phyloP scores from a whole-genome alignment of 73 alveolate species.

The Tetrahymena thermophila region DNA sequence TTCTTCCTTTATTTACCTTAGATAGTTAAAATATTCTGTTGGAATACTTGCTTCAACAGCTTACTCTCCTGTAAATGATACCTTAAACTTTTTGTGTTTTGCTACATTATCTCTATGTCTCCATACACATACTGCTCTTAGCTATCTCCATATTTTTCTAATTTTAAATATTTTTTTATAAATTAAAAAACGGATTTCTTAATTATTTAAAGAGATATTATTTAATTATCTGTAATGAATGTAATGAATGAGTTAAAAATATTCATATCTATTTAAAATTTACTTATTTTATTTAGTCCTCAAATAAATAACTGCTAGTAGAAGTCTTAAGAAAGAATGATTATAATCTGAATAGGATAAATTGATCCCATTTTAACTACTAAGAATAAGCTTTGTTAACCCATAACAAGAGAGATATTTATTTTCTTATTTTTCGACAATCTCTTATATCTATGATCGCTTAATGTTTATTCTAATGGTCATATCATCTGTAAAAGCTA shows the following conservation, averaged over 20 bases:
- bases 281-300: neutral
- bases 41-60: neutral
- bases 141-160: neutral
- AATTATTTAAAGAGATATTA: too few species aligned
- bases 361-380: neutral
- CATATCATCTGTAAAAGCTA: neutral
- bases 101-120: neutral
- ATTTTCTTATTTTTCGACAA: neutral
- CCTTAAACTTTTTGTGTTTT: neutral
- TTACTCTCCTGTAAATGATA: neutral
- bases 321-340: neutral
- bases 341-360: neutral
- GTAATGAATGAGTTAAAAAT: neutral
- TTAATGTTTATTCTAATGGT: neutral
- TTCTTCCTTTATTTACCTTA: neutral
- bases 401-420: neutral
- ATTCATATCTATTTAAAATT: neutral
- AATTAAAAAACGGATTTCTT: neutral
- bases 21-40: neutral
- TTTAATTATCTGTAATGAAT: too few species aligned
- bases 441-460: neutral
- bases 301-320: neutral
- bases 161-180: neutral
- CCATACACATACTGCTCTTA: neutral
- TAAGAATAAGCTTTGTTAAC: neutral